Evolutionary conservation across 768 basidiomycete genomes (phyloP).

Genomic region (Lentinula sp.): DNA sequence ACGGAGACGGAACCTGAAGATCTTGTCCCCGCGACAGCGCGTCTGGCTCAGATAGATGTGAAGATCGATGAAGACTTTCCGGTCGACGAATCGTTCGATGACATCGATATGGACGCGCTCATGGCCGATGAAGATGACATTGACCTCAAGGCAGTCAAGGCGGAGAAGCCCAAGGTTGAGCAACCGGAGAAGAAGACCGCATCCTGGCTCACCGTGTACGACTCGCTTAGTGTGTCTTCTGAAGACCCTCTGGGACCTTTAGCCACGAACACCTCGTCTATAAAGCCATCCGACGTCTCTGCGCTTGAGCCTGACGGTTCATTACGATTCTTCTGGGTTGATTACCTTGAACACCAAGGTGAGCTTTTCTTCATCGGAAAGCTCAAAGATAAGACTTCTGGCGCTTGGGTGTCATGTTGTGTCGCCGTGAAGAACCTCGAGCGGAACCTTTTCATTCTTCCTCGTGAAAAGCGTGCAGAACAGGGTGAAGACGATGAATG

Average conservation of each 20-base stretch:
- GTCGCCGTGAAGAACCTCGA: constrained; percentile 80
- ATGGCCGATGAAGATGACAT: constrained; percentile 54
- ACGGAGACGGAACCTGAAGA: constrained; percentile 33
- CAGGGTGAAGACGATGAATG: constrained; percentile 52
- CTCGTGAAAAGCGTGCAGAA: constrained; percentile 59
- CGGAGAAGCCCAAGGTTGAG: constrained; percentile 14
- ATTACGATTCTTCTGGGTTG: constrained; percentile 92
- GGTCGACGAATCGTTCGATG: constrained; percentile 38
- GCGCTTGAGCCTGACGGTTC: constrained; percentile 82
- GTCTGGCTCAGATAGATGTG: constrained; percentile 55
- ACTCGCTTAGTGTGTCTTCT: constrained; percentile 56
- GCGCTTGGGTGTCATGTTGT: constrained; percentile 77
- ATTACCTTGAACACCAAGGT: constrained; percentile 85
- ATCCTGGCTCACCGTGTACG: constrained; percentile 74
- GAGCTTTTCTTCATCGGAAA: constrained; percentile 89
- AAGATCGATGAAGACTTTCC: constrained; percentile 42
- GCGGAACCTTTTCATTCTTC: constrained; percentile 87
- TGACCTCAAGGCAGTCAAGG: constrained; percentile 28
- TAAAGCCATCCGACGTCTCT: constrained; percentile 35
- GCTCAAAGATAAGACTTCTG: constrained; percentile 69
- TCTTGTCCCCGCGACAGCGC: constrained; percentile 50
- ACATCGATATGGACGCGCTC: constrained; percentile 56
- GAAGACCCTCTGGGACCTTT: constrained; percentile 56
- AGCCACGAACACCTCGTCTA: constrained; percentile 23
- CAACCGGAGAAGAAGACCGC: constrained; percentile 29